These are phyloP conservation scores for Colletotrichum orbiculare DNA, from an alignment of 2,329 filamentous ascomycete species.

Conservation along the genomic window DNA sequence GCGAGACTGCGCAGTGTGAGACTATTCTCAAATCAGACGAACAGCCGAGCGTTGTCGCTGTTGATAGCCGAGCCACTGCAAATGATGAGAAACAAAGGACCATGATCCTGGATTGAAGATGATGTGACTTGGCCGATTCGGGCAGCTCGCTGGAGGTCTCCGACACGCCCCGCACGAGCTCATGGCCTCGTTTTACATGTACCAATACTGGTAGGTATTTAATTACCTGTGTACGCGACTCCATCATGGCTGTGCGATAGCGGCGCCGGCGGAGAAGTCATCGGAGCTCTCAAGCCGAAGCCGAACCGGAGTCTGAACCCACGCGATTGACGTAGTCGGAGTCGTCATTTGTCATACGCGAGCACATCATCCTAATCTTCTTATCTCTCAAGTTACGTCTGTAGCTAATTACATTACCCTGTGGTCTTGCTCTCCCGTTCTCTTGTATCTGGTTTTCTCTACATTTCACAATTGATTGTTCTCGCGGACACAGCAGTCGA, in stretches of 20 bases:
- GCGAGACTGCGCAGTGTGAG: not conserved
- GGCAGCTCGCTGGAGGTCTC: conserved; percentile 22
- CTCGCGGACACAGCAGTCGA: not conserved
- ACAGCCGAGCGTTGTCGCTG: conserved; percentile 19
- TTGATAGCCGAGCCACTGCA: conserved; percentile 26
- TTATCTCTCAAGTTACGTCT: conserved; percentile 6
- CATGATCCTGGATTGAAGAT: conserved; percentile 18
- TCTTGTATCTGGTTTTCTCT: not conserved
- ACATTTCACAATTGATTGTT: conserved; percentile 2
- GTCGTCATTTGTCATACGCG: conserved; percentile 27
- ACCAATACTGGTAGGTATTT: too few species aligned
- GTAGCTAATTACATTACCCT: not conserved
- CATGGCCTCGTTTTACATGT: not conserved
- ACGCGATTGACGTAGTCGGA: too few species aligned
- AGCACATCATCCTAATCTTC: conserved; percentile 19
- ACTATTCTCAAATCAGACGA: conserved; percentile 22
- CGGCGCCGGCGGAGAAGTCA: conserved; percentile 10
- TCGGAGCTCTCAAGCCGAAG: not conserved
- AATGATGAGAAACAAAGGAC: not conserved
- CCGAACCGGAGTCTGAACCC: not conserved
- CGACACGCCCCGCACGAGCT: conserved; percentile 19
- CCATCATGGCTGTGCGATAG: conserved; percentile 16
- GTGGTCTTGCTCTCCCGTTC: too few species aligned
- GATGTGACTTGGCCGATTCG: conserved; percentile 7
- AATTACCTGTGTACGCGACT: too few species aligned